Evolutionary conservation across 2,329 filamentous ascomycete genomes (phyloP), one percentile per base, ranked within the genome.

Genomic region (Stemphylium vesicarium): DNA sequence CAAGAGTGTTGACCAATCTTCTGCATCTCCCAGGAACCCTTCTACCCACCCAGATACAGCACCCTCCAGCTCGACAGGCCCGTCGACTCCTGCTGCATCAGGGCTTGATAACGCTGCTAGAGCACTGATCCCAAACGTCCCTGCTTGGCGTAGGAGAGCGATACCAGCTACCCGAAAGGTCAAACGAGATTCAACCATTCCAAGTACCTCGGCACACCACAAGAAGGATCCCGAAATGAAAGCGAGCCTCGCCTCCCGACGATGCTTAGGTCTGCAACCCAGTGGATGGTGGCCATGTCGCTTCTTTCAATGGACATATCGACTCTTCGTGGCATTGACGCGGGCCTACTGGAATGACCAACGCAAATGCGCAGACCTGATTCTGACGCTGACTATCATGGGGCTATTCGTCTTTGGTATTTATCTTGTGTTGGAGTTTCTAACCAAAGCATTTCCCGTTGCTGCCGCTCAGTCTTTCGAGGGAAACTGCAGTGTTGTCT

Each of bases 401-500:
- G 24, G 36, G 4, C 12, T 58, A 2, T 56, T 57, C 6, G 11
- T 66, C 5, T 65, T 58, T 10, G 57, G 46, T 0, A 54, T 52
- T 36, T 73, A 66, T 47, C 33, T 60, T 5, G 58, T 59, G 6
- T 29, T 73, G 8, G 66, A 70, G 18, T 59, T 66, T 16, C 0
- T 70, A 18, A 44, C 64, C 20, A 54, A 52, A 5, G 51, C 69
- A 1, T 44, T 72, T 16, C 57, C 57, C n/a, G 53, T 48, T 18
- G 69, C 59, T n/a, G 48, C 58, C 40, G 72, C 72, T 16, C 68
- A 72, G 24, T 57, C 52, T 4, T 32, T 56, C n/a, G 62, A 62
- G 8, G 42, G 58, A 4, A 60, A 67, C 39, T 75, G 72, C 56
- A 73, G 68, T 36, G 43, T 73, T 33, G 65, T 71, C 49, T 74